phyloP scores from a whole-genome alignment of 2,329 filamentous ascomycete genomes.

The Scytalidium lignicola region DNA sequence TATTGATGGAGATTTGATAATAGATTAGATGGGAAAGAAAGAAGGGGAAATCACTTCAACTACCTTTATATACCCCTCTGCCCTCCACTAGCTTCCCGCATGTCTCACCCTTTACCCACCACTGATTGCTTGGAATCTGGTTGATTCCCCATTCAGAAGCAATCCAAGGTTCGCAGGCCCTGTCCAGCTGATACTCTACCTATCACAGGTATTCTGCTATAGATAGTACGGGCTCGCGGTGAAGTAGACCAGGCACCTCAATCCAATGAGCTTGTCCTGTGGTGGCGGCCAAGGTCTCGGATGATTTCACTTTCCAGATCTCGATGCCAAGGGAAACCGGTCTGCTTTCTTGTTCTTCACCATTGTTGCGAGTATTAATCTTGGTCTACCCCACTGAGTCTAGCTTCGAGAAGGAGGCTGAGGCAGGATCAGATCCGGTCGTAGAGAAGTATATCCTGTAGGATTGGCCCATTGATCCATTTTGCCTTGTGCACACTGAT shows the following conservation, averaged over 20 bases:
- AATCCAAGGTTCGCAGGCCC: neutral
- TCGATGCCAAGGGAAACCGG: neutral
- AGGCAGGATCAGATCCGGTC: no score
- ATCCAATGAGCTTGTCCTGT: neutral
- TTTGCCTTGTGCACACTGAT: no score
- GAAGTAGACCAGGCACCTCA: neutral
- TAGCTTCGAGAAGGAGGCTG: no score
- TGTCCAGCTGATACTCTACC: neutral
- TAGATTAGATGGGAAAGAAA: neutral
- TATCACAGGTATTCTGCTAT: neutral
- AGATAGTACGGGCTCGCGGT: neutral
- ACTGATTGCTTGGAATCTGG: neutral
- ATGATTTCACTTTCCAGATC: neutral
- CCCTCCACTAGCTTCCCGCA: neutral
- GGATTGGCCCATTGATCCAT: no score
- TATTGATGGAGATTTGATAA: neutral
- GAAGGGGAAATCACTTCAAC: neutral
- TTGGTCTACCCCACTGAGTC: no score
- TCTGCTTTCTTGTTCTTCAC: no score
- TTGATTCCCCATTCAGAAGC: neutral
- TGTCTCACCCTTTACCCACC: neutral
- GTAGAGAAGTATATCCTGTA: no score
- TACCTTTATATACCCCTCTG: neutral
- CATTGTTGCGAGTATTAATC: no score
- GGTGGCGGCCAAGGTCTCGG: neutral